Evolutionary conservation across 805 yeast species (phyloP).

Genomic region (Barnettozyma salicaria): DNA sequence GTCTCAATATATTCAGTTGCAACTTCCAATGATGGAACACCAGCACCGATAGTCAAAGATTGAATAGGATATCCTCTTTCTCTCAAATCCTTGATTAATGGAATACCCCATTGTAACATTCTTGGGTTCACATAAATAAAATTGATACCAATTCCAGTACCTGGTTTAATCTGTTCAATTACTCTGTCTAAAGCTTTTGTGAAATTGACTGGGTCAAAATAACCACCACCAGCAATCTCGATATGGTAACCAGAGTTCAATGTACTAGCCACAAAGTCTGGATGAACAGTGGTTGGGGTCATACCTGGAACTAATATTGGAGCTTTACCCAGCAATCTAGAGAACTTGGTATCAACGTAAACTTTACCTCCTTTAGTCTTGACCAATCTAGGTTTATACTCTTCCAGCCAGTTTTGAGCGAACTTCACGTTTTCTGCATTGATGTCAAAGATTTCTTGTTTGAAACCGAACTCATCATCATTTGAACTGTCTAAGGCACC

Average conservation of each 20-base stretch:
- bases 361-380: constrained; percentile 69
- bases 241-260: constrained; percentile 95
- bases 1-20: constrained; percentile 94
- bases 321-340: constrained; percentile 86
- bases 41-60: constrained; percentile 96
- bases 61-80: constrained; percentile 92
- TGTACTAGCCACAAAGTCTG: constrained; percentile 90
- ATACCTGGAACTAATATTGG: constrained; percentile 98
- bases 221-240: constrained; percentile 99
- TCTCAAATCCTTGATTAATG: constrained; percentile 84
- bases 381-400: constrained; percentile 79
- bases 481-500: constrained; percentile 73
- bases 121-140: constrained; percentile 95
- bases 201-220: constrained; percentile 69
- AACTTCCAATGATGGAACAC: constrained; percentile 97
- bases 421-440: constrained; percentile 53
- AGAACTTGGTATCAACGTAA: constrained; percentile 90
- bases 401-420: constrained; percentile 87
- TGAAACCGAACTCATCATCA: constrained; percentile 89
- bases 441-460: constrained; percentile 86
- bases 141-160: constrained; percentile 87
- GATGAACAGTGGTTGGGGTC: constrained; percentile 97
- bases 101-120: constrained; percentile 98
- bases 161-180: constrained; percentile 65
- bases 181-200: constrained; percentile 70